Evolutionary conservation across 768 basidiomycete species (phyloP).

Genomic region (Podaxis pistillaris): DNA sequence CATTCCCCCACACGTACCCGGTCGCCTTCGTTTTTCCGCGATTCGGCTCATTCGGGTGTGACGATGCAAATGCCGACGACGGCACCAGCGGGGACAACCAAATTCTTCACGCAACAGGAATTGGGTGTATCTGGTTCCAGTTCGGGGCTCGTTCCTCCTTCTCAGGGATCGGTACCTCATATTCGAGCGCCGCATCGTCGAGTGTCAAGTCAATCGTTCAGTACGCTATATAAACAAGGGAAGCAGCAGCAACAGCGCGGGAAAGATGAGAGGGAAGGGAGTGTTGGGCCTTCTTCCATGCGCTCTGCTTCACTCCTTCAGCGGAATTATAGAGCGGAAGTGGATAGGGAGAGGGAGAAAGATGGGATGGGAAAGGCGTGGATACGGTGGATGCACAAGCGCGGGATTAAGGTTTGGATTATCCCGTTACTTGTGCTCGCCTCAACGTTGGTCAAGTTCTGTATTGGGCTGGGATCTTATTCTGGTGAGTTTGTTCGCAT

Average conservation of each 20-base stretch:
- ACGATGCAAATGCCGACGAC: neutral
- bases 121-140: conserved; percentile 1
- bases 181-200: conserved; percentile 3
- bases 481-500: conserved; percentile 55
- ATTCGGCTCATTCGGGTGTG: neutral
- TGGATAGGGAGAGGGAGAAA: conserved; percentile 23
- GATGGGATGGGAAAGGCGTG: conserved; percentile 54
- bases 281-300: conserved; percentile 12
- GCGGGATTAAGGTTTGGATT: conserved; percentile 57
- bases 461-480: conserved; percentile 74
- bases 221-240: conserved; percentile 36
- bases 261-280: conserved; percentile 13
- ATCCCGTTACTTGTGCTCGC: conserved; percentile 53
- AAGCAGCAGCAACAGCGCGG: conserved; percentile 23
- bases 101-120: conserved; percentile 3
- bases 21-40: conserved; percentile 3
- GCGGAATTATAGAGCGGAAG: conserved; percentile 5
- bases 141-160: neutral
- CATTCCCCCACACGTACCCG: conserved; percentile 2
- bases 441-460: conserved; percentile 61
- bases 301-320: conserved; percentile 4
- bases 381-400: conserved; percentile 80
- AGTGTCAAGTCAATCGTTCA: conserved; percentile 28
- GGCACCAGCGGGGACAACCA: neutral
- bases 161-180: neutral